phyloP scores from a whole-genome alignment of 1,284 basidiomycete species.

The Chondrostereum purpureum region DNA sequence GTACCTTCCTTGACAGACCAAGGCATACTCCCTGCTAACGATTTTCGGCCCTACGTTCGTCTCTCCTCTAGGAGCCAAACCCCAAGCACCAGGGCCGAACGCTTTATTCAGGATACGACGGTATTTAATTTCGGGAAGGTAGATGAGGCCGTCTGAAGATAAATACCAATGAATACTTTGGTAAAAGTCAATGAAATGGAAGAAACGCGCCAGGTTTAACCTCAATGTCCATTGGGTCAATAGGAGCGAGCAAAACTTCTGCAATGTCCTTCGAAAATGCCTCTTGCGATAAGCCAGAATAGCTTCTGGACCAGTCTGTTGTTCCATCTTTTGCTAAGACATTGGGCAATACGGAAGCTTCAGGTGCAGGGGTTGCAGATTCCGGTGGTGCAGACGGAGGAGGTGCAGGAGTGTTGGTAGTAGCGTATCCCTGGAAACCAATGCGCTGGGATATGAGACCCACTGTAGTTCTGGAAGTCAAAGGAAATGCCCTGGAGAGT shows the following conservation, averaged over 20 bases:
- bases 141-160: conserved; percentile 79
- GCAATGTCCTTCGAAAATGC: conserved; percentile 78
- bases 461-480: no score
- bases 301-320: conserved; percentile 89
- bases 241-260: conserved; percentile 67
- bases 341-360: neutral
- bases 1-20: conserved; percentile 89
- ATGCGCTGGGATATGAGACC: no score
- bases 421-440: neutral
- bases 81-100: conserved; percentile 97
- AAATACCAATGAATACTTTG: conserved; percentile 3
- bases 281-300: conserved; percentile 72
- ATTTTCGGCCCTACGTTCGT: conserved; percentile 86
- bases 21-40: conserved; percentile 91
- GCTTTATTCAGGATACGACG: conserved; percentile 90
- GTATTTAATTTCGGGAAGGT: conserved; percentile 98
- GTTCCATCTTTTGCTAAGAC: neutral
- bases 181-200: neutral
- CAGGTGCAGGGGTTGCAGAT: neutral
- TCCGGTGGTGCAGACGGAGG: neutral
- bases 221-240: conserved; percentile 81
- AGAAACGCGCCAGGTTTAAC: conserved; percentile 78
- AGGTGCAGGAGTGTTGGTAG: neutral
- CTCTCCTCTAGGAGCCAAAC: conserved; percentile 88
- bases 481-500: no score